Evolutionary conservation across 2,329 filamentous ascomycete genomes (phyloP).

Genomic region (Scedosporium apiospermum): DNA sequence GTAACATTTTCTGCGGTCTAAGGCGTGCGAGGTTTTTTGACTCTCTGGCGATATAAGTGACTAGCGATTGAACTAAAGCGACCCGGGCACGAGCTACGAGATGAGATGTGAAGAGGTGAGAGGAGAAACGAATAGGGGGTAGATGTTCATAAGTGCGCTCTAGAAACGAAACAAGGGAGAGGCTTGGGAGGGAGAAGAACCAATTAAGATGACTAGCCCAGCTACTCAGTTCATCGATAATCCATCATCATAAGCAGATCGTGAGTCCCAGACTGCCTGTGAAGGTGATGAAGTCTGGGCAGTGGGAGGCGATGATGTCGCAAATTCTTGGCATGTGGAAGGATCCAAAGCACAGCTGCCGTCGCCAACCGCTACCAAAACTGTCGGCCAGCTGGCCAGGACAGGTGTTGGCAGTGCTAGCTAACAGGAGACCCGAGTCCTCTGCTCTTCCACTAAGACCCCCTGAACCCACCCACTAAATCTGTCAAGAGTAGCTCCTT

Average conservation of each 20-base stretch:
- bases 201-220: neutral
- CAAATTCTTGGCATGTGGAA: neutral
- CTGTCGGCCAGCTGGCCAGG: too few relatives aligned
- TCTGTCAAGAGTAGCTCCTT: neutral
- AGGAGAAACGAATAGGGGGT: neutral
- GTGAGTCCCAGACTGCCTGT: neutral
- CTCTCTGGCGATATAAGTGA: neutral
- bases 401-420: neutral
- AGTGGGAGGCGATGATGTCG: neutral
- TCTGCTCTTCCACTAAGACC: neutral
- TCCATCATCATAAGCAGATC: neutral
- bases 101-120: neutral
- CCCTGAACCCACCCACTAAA: neutral
- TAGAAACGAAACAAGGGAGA: neutral
- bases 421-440: too few relatives aligned
- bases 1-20: neutral
- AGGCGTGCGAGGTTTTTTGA: neutral
- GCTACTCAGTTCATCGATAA: neutral
- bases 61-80: neutral
- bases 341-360: neutral
- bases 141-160: neutral
- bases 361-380: too few relatives aligned
- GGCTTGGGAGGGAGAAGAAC: neutral
- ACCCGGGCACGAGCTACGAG: neutral
- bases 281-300: neutral